phyloP scores from a whole-genome alignment of 192 early-diverging fungal genomes.

The Umbelopsis sp. region DNA sequence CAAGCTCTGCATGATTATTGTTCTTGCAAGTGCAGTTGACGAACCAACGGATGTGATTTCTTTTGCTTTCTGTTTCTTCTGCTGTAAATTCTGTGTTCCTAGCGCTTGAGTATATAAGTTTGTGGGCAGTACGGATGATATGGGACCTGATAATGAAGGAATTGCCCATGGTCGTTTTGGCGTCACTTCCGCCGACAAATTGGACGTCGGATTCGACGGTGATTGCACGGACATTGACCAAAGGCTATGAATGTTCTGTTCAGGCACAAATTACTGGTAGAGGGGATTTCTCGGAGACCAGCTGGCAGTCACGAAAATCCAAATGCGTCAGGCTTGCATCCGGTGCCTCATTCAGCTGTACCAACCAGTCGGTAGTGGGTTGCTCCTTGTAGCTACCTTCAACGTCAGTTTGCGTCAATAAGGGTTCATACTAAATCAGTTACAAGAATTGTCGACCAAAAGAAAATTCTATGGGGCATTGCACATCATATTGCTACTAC shows the following conservation, averaged over 20 bases:
- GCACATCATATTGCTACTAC: too few species aligned
- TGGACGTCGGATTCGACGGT: not conserved
- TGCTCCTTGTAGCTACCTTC: too few species aligned
- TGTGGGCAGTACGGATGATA: not conserved
- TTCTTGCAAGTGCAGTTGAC: slow-evolving; percentile 57
- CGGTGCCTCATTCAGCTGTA: too few species aligned
- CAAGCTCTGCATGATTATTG: slow-evolving; percentile 54
- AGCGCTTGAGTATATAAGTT: not conserved
- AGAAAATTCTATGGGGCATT: too few species aligned
- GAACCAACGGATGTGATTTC: slow-evolving; percentile 57
- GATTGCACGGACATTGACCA: slow-evolving; percentile 10
- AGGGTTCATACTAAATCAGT: too few species aligned
- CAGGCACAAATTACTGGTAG: not conserved
- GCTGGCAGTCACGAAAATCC: too few species aligned
- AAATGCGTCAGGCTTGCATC: too few species aligned
- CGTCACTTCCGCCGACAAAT: not conserved
- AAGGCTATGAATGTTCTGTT: not conserved
- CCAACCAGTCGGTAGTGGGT: too few species aligned
- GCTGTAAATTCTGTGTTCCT: not conserved
- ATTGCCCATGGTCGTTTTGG: not conserved
- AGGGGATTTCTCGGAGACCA: too few species aligned
- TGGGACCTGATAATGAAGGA: not conserved
- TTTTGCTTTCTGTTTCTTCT: slow-evolving; percentile 51
- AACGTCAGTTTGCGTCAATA: too few species aligned
- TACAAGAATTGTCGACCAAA: too few species aligned